Evolutionary conservation across 1,284 basidiomycete genomes (phyloP), one percentile per base, ranked within the genome.

Genomic region (Taiwanofungus camphoratus): DNA sequence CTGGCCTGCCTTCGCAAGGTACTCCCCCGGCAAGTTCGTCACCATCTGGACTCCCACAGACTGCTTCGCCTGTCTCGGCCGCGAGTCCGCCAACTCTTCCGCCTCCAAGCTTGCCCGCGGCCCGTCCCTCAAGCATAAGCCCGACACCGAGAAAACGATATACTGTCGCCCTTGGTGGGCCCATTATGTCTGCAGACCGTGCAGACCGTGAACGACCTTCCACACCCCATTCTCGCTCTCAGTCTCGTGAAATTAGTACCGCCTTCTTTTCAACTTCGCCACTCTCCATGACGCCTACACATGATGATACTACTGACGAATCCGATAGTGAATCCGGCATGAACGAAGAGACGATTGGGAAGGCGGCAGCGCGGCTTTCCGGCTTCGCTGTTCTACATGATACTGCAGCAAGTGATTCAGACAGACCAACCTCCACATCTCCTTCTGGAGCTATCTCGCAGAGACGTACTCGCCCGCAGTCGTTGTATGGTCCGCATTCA

Each of bases 71-170:
- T 5, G 31, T 47, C 3, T 38, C 45, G 2, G 37, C 52, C 18
- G 37, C 46, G 2, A 63, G 62, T 48, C 58, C 62, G 3, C 47
- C 46, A 5, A 43, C 56, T 12, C 61, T 70, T 5, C 64, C 66
- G 1, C 49, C 64, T 4, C 65, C 71, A 4, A 57, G 55, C 33
- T 52, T 61, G 7, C 64, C 61, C 27, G 51, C 59, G 3, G 42
- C 62, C 31, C 56, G 60, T 1, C 68, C 68, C 11, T 61, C 68
- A 1, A 84, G 72, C 45, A 69, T 79, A 22, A 85, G 82, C 50
- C 85, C 85, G 1, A 86, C 84, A 0, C 83, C 85, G 1, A 66
- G 82, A 36, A 90, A 90, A 55, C 70, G 87, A 26, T 89, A 90
- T 57, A 89, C 87, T 0, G 85, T 89, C 34, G 86, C 87, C 1